Evolutionary conservation across 139 green algal species (phyloP), one percentile per base, ranked within the genome.

Genomic region (Astrephomene gubernaculifera): DNA sequence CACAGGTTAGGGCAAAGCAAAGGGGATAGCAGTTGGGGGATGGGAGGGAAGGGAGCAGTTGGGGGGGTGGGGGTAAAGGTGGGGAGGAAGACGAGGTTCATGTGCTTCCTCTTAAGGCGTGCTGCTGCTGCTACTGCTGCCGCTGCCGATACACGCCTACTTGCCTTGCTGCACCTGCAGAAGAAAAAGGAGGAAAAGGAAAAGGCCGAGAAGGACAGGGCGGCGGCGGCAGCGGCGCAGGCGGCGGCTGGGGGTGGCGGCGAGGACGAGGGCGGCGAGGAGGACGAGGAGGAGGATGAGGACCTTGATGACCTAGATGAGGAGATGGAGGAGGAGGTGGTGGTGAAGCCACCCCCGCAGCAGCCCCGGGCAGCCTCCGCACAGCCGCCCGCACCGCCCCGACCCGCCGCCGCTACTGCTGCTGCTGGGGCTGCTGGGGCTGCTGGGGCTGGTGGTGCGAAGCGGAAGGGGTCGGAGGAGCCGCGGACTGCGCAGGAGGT

Each of bases 271-370:
- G 71, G 33, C n/a, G n/a, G n/a, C 4, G 71, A 54, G 25, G 38
- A 65, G 64, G 64, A n/a, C 4, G 78, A 84, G 31, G 75, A 72
- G 33, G 78, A 84, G 22, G 79, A 85, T 24, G 64, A 75, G 9
- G 79, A 75, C 2, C 2, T 68, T 24, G 79, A 76, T 8, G 63
- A 75, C 22, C 12, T 76, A 24, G 79, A 83, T 2, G 76, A 83
- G 31, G 45, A 64, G 76, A 41, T 63, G 31, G 2, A 6, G 14
- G 52, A 82, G 74, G 74, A 82, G 12, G 74, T 71, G 24, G 54
- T 60, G 0, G 9, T 33, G 17, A 52, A 31, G 8, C 38, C 25
- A 9, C 36, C 38, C 9, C 27, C 19, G 25, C 8, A 29, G 38
- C 74, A 14, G 65, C 65, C 22, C 14, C 65, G 39, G 1, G 38